These are phyloP conservation scores for Coccomyxa sp. DNA, from an alignment of 139 green algal species.

Conservation along the genomic window DNA sequence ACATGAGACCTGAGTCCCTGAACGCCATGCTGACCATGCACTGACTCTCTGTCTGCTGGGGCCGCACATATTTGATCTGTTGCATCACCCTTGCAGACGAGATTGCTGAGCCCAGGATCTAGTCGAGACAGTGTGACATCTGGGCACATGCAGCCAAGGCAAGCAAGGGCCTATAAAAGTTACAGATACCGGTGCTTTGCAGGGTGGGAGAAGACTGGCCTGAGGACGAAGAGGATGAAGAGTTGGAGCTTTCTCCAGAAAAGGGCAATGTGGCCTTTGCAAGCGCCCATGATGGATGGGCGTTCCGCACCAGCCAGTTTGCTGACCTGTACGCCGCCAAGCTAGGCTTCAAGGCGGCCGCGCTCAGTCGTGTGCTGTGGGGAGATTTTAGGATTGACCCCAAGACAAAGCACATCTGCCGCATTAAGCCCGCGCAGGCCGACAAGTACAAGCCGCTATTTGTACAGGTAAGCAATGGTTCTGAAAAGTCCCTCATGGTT, in stretches of 20 bases:
- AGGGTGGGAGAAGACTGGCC: not conserved
- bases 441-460: slow-evolving; percentile 84
- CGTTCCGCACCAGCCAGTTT: slow-evolving; percentile 83
- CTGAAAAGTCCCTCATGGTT: no score
- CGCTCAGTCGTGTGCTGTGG: slow-evolving; percentile 72
- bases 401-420: slow-evolving; percentile 87
- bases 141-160: no score
- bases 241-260: slow-evolving; percentile 62
- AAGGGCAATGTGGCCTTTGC: slow-evolving; percentile 95
- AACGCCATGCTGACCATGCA: no score
- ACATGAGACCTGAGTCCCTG: no score
- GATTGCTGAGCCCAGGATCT: no score
- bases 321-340: slow-evolving; percentile 87
- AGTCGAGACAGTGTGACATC: no score
- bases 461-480: slow-evolving; percentile 53
- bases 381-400: slow-evolving; percentile 80
- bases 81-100: no score
- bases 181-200: not conserved
- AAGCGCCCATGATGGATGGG: slow-evolving; percentile 91
- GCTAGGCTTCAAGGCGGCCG: slow-evolving; percentile 64
- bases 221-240: slow-evolving; percentile 58
- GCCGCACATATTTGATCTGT: no score
- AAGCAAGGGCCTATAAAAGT: no score
- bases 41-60: no score
- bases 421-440: slow-evolving; percentile 39